Conservation (phyloP, 768 basidiomycete species). For the Auricularia auricula-judae region DNA sequence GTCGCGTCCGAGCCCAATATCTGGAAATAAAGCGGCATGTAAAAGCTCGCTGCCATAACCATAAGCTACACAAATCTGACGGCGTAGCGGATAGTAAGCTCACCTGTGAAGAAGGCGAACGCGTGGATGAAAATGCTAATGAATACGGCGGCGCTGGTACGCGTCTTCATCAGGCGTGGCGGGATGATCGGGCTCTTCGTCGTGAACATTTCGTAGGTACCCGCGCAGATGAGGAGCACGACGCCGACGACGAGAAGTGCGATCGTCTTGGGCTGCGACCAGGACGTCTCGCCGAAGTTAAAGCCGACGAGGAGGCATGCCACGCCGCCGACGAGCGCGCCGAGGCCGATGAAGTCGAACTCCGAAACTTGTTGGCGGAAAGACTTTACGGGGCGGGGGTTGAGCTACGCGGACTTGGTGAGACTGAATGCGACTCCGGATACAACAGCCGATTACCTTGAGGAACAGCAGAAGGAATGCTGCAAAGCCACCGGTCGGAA, state of each 20-base stretch:
- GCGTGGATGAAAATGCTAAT: constrained; percentile 53
- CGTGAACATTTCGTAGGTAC: constrained; percentile 51
- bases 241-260: constrained; percentile 49
- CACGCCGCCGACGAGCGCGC: constrained; percentile 53
- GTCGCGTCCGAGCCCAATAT: constrained; percentile 68
- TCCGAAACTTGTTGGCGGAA: constrained; percentile 47
- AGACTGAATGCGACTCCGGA: neutral
- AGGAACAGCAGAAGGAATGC: constrained; percentile 59
- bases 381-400: constrained; percentile 53
- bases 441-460: constrained; percentile 21
- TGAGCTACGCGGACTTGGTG: constrained; percentile 25
- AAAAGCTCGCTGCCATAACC: constrained; percentile 35
- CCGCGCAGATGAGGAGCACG: constrained; percentile 37
- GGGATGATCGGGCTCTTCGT: constrained; percentile 61
- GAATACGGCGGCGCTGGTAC: constrained; percentile 56
- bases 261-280: constrained; percentile 52
- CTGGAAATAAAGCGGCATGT: constrained; percentile 72
- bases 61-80: too few species aligned
- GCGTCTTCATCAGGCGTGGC: constrained; percentile 69
- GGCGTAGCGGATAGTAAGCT: constrained; percentile 19
- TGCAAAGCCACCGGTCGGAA: constrained; percentile 16
- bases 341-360: constrained; percentile 64
- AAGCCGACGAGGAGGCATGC: constrained; percentile 62
- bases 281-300: constrained; percentile 54
- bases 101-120: constrained; percentile 40